Evolutionary conservation across 345 rosid species (phyloP), one percentile per base, ranked within the genome.

Genomic region (Draba incana): DNA sequence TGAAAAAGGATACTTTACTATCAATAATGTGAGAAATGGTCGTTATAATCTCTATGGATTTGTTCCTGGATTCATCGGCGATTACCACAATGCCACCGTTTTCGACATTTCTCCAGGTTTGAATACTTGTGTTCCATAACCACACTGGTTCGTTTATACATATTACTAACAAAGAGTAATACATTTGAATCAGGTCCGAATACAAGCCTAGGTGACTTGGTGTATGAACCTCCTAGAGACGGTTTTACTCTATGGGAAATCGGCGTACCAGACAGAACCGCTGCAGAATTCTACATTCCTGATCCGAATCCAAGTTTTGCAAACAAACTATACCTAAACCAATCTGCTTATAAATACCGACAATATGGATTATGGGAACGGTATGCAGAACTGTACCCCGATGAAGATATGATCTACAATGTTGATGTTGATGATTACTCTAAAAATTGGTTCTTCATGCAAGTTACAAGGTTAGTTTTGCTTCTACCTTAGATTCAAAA

Each of bases 301-400:
- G 90, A 87, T 49, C 92, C 97, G 5, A 56, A 86, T 51, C 91
- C 92, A 1, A 69, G 9, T 10, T 84, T 80, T 31, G 70, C 79
- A 31, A 94, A 91, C 79, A 83, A 75, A 64, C 84, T 94, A 43
- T 91, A 84, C 59, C 45, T 83, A 11, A 79, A 87, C 63, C 86
- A 76, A 1, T 57, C 68, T 50, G 54, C 66, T 58, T 27, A 43
- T 83, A 86, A 87, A 77, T 93, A 63, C 75, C 74, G 99, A 75
- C 99, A 88, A 43, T 91, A 94, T 13, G 99, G 99, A n/a, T 57
- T 94, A 41, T 94, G 99, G 99, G 96, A 90, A 62, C 78, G 96
- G 69, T 93, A 88, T 52, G 28, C 96, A 31, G 98, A 90, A 56
- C 23, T 91, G 56, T 91, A 91, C 56, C 91, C 95, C 2, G 71